Evolutionary conservation across 805 yeast genomes (phyloP), one percentile per base, ranked within the genome.

Genomic region (Suhomyces pyralidae): DNA sequence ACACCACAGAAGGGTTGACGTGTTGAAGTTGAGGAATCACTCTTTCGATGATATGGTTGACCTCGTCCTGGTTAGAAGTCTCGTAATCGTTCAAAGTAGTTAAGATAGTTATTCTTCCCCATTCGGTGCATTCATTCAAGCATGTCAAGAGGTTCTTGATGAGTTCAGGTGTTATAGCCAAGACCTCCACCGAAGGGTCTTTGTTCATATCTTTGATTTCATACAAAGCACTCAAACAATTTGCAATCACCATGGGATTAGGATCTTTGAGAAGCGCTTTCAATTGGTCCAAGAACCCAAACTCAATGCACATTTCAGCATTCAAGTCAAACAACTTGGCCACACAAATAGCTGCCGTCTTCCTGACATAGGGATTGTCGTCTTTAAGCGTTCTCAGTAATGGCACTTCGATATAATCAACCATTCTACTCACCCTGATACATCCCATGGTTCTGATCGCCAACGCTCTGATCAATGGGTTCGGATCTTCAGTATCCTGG

Each of bases 401-500:
- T 0, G 99, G 99, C 19, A 86, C 85, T 57, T 90, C 94, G 84
- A 94, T 83, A 67, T 94, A 94, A 66, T 93, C 98, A 43, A 91
- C 89, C 84, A 94, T 92, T 69, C 88, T 92, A 64, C 89, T 96
- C 17, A 94, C 98, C 45, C 98, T 78, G 48, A 94, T 91, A 74
- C 97, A 93, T 0, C 99, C 98, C 99, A 94, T 94, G 10, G 99
- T 94, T 64, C 99, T 82, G 54, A 94, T 92, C 0, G 99, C 98
- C 71, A 94, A 81, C 1, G 98, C 97, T 51, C 98, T 80, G 24
- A 94, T 92, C 61, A 96, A 79, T 1, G 99, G 99, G 65, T 94
- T 94, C 48, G 97, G 96, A 67, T 94, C 98, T 66, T 90, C 96
- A 1, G 97, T 84, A 71, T 94, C 99, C 68, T 81, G 82, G 24